These are phyloP conservation scores for Mycosphaerella arachidis DNA, from an alignment of 2,329 filamentous ascomycete genomes.

Conservation along the genomic window DNA sequence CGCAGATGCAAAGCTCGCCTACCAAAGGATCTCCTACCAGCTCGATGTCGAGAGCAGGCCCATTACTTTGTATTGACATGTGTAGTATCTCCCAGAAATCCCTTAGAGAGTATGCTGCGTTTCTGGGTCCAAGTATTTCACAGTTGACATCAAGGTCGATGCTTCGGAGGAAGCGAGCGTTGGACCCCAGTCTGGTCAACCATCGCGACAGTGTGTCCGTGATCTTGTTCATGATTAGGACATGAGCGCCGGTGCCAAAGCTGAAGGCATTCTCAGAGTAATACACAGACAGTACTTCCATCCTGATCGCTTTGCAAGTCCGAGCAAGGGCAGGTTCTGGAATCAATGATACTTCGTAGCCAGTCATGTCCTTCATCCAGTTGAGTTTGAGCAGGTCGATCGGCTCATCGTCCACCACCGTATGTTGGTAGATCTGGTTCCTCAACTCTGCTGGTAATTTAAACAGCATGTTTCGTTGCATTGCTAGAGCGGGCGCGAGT, in stretches of 20 bases:
- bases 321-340: neutral
- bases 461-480: neutral
- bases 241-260: constrained; percentile 1
- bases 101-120: neutral
- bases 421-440: constrained; percentile 2
- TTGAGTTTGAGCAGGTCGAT: constrained; percentile 3
- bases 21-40: constrained; percentile 1
- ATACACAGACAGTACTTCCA: constrained; percentile 2
- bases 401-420: neutral
- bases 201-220: neutral
- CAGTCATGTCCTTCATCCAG: constrained; percentile 1
- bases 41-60: neutral
- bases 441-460: constrained; percentile 5
- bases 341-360: neutral
- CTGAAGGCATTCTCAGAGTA: constrained; percentile 3
- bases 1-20: constrained; percentile 4
- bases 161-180: neutral
- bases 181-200: neutral
- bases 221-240: constrained; percentile 4
- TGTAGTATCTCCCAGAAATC: constrained; percentile 7
- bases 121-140: constrained; percentile 2
- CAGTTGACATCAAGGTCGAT: constrained; percentile 1
- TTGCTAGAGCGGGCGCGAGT: neutral
- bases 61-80: neutral
- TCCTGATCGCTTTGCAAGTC: constrained; percentile 1